Conservation (phyloP, 2,329 filamentous ascomycete genomes). For the Rutstroemia sp. region DNA sequence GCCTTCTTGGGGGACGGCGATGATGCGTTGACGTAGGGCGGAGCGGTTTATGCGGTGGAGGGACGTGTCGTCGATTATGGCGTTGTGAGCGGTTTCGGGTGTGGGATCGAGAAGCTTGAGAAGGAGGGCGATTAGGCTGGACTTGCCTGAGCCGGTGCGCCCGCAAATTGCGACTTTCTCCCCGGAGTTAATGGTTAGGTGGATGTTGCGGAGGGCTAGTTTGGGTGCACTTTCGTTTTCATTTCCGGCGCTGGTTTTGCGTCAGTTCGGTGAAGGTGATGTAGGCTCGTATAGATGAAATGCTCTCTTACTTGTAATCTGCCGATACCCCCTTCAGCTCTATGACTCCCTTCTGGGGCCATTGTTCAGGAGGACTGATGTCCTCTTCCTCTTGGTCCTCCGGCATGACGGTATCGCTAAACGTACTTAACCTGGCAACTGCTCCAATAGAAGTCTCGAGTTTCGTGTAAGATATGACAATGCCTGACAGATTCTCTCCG, state of each 20-base stretch:
- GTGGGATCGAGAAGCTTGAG: constrained; percentile 33
- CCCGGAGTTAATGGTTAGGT: constrained; percentile 25
- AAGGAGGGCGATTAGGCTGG: constrained; percentile 33
- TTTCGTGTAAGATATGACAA: constrained; percentile 14
- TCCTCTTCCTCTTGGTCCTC: constrained; percentile 3
- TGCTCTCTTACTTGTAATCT: constrained; percentile 9
- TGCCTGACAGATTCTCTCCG: constrained; percentile 13
- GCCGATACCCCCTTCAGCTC: constrained; percentile 12
- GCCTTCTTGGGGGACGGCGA: constrained; percentile 46
- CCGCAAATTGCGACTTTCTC: constrained; percentile 25
- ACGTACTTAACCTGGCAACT: constrained; percentile 13
- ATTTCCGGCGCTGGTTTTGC: not conserved
- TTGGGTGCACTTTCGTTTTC: constrained; percentile 14
- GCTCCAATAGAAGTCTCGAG: constrained; percentile 21
- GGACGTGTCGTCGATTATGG: constrained; percentile 38
- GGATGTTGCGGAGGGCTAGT: constrained; percentile 27
- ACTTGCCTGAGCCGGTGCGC: constrained; percentile 31
- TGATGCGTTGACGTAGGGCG: constrained; percentile 39
- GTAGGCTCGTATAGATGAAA: not conserved
- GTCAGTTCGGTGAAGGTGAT: not conserved
- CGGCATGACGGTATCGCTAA: constrained; percentile 4
- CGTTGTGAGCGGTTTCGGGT: constrained; percentile 17
- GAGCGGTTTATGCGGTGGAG: constrained; percentile 34
- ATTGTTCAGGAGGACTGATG: not conserved
- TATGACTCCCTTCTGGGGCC: constrained; percentile 9